Base-by-base conservation (phyloP, 2,329 filamentous ascomycete species). In the Raffaelea arxii region DNA sequence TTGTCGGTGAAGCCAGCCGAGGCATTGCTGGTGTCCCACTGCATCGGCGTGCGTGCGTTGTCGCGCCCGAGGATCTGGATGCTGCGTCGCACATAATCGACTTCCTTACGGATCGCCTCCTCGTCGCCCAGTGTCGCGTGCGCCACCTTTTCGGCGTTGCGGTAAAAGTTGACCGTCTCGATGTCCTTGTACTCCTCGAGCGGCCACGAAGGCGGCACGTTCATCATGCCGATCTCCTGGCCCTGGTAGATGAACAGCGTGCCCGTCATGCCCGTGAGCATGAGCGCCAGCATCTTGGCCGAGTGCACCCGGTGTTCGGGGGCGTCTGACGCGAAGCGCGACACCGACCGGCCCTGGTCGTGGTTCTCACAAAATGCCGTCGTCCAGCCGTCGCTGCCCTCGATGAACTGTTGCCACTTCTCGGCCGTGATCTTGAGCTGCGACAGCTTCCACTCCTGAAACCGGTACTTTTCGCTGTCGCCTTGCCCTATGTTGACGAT, bases 21-120 rank as follows among this genome's bases (percentile, higher is more conserved):
- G 1, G 66, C 59, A 35, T 48, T 48, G 0, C 64, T 63, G 1
- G 59, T 67, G 46, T 70, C 70, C 82, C 82, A 86, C 52, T 82
- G 79, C 65, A 87, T 77, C 0, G 82, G 82, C 4, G 78, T 72
- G n/a, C 82, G 70, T 9, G 79, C 72, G 56, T 86, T 77, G 58
- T 86, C 82, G 25, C 80, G 68, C 6, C 73, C 80, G 25, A 84
- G 71, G 49, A 72, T 67, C 51, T 79, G 73, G 44, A 85, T 64
- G 35, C 75, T 67, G 9, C 65, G 60, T 54, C 72, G 69, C 1
- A 71, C 74, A 32, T 70, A 64, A 12, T 64, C 65, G 2, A 77
- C 60, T 24, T 59, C 62, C 27, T 68, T 62, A 6, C 62, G 62
- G 2, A 76, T 59, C 23, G 58, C 62, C 36, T 65, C 62, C 9